Percentiles rank a stretch among this genome's conserved stretches.
Conservation (phyloP, 345 rosid genomes). For the Kandelia obovata region DNA sequence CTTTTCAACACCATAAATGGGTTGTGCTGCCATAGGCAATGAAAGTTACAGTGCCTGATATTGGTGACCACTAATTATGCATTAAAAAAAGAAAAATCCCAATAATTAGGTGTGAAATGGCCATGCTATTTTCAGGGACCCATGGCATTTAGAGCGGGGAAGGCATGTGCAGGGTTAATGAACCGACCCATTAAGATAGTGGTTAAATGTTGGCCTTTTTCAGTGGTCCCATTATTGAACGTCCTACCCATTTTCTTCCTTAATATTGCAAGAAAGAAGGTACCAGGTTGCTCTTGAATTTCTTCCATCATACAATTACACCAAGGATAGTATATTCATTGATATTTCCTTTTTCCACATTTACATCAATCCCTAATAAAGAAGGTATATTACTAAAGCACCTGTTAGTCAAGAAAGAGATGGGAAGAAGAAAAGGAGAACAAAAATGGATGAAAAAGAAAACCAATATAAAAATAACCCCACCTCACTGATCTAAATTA, state of each 20-base stretch:
- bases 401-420: conserved; percentile 27
- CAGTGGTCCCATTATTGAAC: conserved; percentile 21
- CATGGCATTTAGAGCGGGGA: conserved; percentile 3
- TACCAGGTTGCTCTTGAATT: neutral
- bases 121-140: conserved; percentile 14
- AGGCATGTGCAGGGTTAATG: conserved; percentile 5
- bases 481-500: conserved; percentile 31
- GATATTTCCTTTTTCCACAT: conserved; percentile 23
- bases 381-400: conserved; percentile 31
- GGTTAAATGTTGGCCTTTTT: conserved; percentile 9
- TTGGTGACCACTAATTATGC: neutral
- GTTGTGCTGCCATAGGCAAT: too few species aligned
- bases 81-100: neutral
- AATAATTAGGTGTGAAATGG: neutral
- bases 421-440: neutral
- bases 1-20: too few species aligned
- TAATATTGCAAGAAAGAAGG: too few species aligned
- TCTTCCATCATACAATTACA: neutral
- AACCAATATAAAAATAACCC: conserved; percentile 35
- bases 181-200: conserved; percentile 12
- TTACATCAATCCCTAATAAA: conserved; percentile 37
- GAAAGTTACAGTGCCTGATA: neutral
- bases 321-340: conserved; percentile 22
- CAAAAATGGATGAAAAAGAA: conserved; percentile 27
- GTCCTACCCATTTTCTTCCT: neutral